Evolutionary conservation across 805 yeast species (phyloP).

Genomic region (Yarrowia osloensis): DNA sequence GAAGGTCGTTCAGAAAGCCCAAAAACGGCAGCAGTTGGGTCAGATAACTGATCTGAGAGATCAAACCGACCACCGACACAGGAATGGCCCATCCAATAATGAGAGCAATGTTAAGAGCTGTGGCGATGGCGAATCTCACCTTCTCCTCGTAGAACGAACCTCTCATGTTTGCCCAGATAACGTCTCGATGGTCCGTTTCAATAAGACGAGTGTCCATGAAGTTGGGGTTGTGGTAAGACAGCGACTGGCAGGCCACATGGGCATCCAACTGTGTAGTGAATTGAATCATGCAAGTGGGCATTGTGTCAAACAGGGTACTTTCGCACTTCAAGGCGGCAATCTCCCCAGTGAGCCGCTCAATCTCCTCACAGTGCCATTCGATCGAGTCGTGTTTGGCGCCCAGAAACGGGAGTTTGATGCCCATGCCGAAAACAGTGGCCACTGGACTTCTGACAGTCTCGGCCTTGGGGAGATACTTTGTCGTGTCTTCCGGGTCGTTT

Average conservation of each 20-base stretch:
- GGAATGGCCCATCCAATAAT: conserved; percentile 78
- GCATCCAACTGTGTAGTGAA: conserved; percentile 61
- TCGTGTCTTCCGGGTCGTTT: not conserved
- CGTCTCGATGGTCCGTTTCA: conserved; percentile 65
- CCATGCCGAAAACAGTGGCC: not conserved
- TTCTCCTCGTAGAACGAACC: conserved; percentile 44
- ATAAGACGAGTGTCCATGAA: not conserved
- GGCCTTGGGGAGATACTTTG: not conserved
- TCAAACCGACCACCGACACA: conserved; percentile 73
- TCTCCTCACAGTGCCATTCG: conserved; percentile 61
- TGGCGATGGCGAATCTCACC: conserved; percentile 50
- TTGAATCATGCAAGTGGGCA: conserved; percentile 54
- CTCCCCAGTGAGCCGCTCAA: conserved; percentile 64
- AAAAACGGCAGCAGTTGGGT: conserved; percentile 62
- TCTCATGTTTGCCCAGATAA: conserved; percentile 68
- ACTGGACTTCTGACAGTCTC: not conserved
- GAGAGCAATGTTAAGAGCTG: conserved; percentile 50
- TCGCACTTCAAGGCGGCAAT: conserved; percentile 57
- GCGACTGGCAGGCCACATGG: conserved; percentile 64
- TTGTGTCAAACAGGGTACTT: conserved; percentile 46
- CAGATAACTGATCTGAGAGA: conserved; percentile 71
- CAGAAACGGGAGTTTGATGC: conserved; percentile 49
- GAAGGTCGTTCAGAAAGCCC: conserved; percentile 56
- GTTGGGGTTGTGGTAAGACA: conserved; percentile 34
- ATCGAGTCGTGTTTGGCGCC: conserved; percentile 74